Percentiles rank a stretch among this genome's conserved stretches.
phyloP scores from a whole-genome alignment of 129 eudicot genomes.

The Cynara cardunculus region DNA sequence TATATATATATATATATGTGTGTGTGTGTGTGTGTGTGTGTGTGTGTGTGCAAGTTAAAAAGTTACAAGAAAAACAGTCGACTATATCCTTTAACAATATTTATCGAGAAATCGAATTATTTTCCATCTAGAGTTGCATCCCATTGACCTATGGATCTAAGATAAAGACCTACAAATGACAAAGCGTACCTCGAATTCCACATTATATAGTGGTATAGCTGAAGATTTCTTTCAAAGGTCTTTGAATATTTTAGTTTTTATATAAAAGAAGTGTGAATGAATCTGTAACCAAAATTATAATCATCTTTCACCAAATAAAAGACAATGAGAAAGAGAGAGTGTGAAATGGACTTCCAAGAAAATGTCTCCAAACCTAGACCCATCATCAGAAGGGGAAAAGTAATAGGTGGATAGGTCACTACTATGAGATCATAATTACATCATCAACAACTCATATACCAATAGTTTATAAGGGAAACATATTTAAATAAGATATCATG shows the following conservation, averaged over 20 bases:
- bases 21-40: too few species aligned
- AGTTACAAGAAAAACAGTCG: not conserved
- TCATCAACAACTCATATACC: not conserved
- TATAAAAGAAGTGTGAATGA: not conserved
- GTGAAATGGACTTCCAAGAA: not conserved
- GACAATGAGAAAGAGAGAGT: not conserved
- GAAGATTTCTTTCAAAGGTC: not conserved
- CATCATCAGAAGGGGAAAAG: not conserved
- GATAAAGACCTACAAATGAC: not conserved
- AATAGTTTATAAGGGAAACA: not conserved
- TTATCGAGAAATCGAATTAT: not conserved
- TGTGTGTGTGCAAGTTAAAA: too few species aligned
- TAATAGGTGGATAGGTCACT: not conserved
- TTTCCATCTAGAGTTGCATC: not conserved
- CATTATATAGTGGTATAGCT: not conserved
- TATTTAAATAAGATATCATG: not conserved
- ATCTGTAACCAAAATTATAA: not conserved
- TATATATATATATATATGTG: too few species aligned
- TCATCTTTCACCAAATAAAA: not conserved
- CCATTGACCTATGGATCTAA: not conserved
- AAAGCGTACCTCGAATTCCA: not conserved
- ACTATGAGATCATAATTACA: not conserved
- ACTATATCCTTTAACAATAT: not conserved
- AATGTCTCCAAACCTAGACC: not conserved
- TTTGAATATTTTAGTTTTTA: not conserved